phyloP scores from a whole-genome alignment of 2,329 filamentous ascomycete species.

The Passalora sequoiae region DNA sequence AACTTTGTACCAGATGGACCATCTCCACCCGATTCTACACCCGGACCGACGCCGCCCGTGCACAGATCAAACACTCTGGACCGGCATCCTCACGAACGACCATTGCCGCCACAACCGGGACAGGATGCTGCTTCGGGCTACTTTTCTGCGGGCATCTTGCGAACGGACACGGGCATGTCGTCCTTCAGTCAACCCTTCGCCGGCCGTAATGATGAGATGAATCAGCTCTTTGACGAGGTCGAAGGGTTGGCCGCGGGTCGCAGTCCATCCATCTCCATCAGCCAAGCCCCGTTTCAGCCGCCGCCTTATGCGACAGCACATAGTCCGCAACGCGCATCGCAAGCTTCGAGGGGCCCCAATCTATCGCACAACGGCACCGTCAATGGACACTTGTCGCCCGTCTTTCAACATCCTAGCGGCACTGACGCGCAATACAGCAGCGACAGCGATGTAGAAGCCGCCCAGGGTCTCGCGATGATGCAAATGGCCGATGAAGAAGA shows the following conservation, averaged over 20 bases:
- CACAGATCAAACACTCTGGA: slow-evolving; percentile 46
- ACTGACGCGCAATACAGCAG: slow-evolving; percentile 52
- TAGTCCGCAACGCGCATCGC: slow-evolving; percentile 18
- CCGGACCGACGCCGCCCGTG: slow-evolving; percentile 48
- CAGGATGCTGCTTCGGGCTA: slow-evolving; percentile 38
- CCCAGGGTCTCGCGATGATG: slow-evolving; percentile 77
- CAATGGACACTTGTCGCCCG: slow-evolving; percentile 46
- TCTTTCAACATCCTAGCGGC: slow-evolving; percentile 42
- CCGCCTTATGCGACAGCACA: slow-evolving; percentile 27
- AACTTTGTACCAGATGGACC: slow-evolving; percentile 17
- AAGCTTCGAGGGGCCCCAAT: slow-evolving; percentile 9
- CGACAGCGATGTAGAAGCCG: slow-evolving; percentile 83
- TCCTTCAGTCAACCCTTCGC: too few species aligned
- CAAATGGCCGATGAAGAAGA: slow-evolving; percentile 70
- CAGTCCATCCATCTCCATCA: slow-evolving; percentile 37
- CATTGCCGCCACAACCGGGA: slow-evolving; percentile 53
- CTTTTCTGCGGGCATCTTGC: slow-evolving; percentile 30
- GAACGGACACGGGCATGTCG: slow-evolving; percentile 12
- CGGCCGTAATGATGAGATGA: slow-evolving; percentile 25
- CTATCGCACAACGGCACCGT: slow-evolving; percentile 22
- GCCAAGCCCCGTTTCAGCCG: slow-evolving; percentile 28
- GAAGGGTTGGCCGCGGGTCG: slow-evolving; percentile 44
- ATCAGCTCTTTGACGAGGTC: slow-evolving; percentile 55
- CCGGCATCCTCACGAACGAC: slow-evolving; percentile 54
- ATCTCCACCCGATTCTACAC: slow-evolving; percentile 41